Evolutionary conservation across 1,284 basidiomycete species (phyloP).

Genomic region (Moesziomyces aphidis): DNA sequence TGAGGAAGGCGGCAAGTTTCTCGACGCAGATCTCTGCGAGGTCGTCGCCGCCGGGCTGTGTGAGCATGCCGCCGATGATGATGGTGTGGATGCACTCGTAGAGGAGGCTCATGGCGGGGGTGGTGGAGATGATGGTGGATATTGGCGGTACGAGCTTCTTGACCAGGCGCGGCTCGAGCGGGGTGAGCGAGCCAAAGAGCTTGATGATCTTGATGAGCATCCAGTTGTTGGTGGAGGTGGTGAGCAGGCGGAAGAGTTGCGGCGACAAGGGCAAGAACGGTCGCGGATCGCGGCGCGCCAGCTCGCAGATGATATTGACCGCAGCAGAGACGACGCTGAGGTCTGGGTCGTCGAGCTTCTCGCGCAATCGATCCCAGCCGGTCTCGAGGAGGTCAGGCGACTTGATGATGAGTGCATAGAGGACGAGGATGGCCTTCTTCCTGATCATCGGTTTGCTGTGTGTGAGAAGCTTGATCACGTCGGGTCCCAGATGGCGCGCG

Average conservation of each 20-base stretch:
- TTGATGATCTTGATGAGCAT: conserved; percentile 99
- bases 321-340: conserved; percentile 87
- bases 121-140: conserved; percentile 93
- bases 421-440: conserved; percentile 85
- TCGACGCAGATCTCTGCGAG: conserved; percentile 90
- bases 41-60: conserved; percentile 70
- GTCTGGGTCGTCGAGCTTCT: conserved; percentile 72
- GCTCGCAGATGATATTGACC: conserved; percentile 93
- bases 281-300: conserved; percentile 72
- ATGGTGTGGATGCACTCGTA: conserved; percentile 99
- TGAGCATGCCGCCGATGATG: conserved; percentile 94
- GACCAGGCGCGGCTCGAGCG: conserved; percentile 90
- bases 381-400: conserved; percentile 57
- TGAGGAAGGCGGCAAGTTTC: conserved; percentile 90
- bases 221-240: conserved; percentile 97
- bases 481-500: conserved; percentile 86
- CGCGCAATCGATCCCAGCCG: conserved; percentile 74
- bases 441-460: conserved; percentile 87
- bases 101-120: conserved; percentile 91
- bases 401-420: conserved; percentile 72
- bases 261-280: conserved; percentile 74
- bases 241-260: conserved; percentile 92
- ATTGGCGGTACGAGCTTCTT: conserved; percentile 93
- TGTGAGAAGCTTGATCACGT: conserved; percentile 87
- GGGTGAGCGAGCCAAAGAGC: conserved; percentile 72